Base-by-base conservation (phyloP, 2,329 filamentous ascomycete genomes). In the Fusarium sp. region DNA sequence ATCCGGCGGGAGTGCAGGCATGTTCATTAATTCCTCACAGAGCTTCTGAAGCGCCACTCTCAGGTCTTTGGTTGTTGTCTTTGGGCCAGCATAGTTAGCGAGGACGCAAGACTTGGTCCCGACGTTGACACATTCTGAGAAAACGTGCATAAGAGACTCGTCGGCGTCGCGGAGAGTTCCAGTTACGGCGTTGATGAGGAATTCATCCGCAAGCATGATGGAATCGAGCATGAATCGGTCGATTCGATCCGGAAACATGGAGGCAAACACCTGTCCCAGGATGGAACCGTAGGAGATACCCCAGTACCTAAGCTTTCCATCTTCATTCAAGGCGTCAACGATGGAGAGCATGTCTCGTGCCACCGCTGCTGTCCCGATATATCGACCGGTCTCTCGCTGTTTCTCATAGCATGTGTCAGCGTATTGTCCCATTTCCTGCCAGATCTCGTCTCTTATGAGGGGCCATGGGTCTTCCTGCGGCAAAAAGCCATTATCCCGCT, bases 271-370 rank as follows among this genome's bases (percentile, higher is more conserved):
- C 16, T 65, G 61, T 15, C 67, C 69, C 8, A 73, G 23, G 18
- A 66, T 44, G 7, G 65, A 69, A 1, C 71, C 65, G 34, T 71
- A 70, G 1, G 67, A 70, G 27, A 47, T 37, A 8, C 80, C 80
- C 75, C 74, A 80, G 61, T 76, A 82, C 43, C 76, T 65, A 9
- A 80, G 58, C 65, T 77, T 34, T 12, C 77, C 75, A 56, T 79
- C 79, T 36, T 78, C 76, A 7, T 66, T 75, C 3, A 81, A 75
- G 6, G 76, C 77, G 55, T 83, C 80, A 2, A 79, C 79, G 23
- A 83, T 78, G 12, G 70, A 46, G 61, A 82, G 77, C 72, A 82
- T 76, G 65, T 83, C 81, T 47, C 81, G 75, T 15, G 78, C 81
- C 1, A 77, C 76, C 52, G 78, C 79, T 3, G 77, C 66, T 0